A percentile compares a stretch with the other conserved stretches of the same genome.
phyloP scores from a whole-genome alignment of 2,329 filamentous ascomycete genomes.

The Aurifilum marmelostoma region DNA sequence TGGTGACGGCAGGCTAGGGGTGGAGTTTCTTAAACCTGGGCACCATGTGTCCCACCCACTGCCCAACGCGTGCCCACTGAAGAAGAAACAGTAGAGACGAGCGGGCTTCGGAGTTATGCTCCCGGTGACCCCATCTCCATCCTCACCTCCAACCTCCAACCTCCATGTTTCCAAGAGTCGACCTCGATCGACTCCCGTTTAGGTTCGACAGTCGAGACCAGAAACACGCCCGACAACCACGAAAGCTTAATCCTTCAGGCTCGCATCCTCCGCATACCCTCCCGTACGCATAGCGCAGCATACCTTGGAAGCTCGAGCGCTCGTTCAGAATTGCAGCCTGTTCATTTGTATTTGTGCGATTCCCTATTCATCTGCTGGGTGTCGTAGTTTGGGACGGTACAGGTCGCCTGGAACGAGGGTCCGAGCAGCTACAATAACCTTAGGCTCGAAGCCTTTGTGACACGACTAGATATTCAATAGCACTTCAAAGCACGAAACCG shows the following conservation, averaged over 20 bases:
- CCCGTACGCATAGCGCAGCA: not conserved
- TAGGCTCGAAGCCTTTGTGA: not conserved
- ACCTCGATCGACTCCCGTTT: not conserved
- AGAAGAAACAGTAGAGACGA: not conserved
- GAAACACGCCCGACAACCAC: not conserved
- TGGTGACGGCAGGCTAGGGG: not conserved
- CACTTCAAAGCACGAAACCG: not conserved
- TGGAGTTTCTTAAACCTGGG: not conserved
- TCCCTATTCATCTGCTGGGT: not conserved
- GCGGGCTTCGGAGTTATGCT: conserved; percentile 7
- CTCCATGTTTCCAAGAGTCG: not conserved
- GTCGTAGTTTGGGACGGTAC: not conserved
- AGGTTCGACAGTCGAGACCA: not conserved
- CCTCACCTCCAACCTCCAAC: conserved; percentile 11
- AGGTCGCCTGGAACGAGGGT: not conserved
- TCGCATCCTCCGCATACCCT: not conserved
- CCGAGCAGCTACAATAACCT: not conserved
- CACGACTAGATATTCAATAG: not conserved
- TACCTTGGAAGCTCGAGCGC: not conserved
- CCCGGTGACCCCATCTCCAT: not conserved
- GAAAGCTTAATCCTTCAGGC: not conserved
- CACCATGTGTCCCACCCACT: not conserved
- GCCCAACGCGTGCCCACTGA: not conserved
- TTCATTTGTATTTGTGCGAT: not conserved
- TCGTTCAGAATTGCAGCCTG: not conserved